Base-by-base conservation (phyloP, 1,284 basidiomycete genomes). In the Quambalaria eucalypti region DNA sequence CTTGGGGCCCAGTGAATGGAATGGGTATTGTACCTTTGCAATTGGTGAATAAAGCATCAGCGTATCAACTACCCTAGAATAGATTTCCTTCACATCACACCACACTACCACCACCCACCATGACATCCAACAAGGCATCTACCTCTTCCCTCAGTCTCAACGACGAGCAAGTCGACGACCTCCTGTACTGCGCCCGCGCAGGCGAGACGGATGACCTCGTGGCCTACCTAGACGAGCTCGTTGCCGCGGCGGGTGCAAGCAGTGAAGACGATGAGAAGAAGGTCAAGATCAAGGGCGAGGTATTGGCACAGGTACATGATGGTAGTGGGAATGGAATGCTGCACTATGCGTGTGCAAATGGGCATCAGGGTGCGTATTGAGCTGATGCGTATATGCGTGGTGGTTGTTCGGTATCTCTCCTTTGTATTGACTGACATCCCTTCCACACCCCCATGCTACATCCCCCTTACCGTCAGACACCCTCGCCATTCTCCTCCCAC, bases 311-410 rank as follows among this genome's bases (percentile, higher is more conserved):
- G 2, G 23, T 10, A 21, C 42, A 47, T n/a, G 40, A 47, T 19
- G 57, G 48, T n/a, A 28, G 52, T 14, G 51, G 52, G 36, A 74
- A 75, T 53, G 62, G 68, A 1, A 42, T 62, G 28, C 61, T 73
- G 30, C 73, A 74, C 57, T 74, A 65, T 48, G 61, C 62, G 10
- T 59, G 59, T 7, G 73, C 73, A 31, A 75, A 75, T 50, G 72
- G 70, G 0, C 73, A 75, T 47, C 31, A 57, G 2, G 59, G 62
- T 65, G 54, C 53, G 54, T 39, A n/a, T n/a, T n/a, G n/a, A n/a
- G n/a, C n/a, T n/a, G n/a, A n/a, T n/a, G n/a, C n/a, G n/a, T n/a
- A n/a, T n/a, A n/a, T n/a, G n/a, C n/a, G n/a, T n/a, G n/a, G n/a
- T n/a, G n/a, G n/a, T n/a, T n/a, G n/a, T n/a, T n/a, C n/a, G n/a